A percentile compares a stretch with the other conserved stretches of the same genome.
Conservation (phyloP, 306 rosid species). For the Vicia sativa region DNA sequence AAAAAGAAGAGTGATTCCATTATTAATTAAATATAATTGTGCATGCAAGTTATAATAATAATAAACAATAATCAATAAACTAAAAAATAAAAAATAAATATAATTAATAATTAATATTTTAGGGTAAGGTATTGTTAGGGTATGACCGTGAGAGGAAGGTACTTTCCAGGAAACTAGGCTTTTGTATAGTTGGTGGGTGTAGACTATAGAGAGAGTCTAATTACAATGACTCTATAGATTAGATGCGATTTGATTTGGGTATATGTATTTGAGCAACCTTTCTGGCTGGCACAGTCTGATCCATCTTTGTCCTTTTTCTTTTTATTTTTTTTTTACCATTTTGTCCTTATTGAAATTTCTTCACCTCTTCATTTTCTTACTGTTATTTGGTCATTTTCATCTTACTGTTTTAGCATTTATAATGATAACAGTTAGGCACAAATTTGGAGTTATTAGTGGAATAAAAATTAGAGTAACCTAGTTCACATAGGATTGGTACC, state of each 20-base stretch:
- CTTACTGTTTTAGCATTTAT: slow-evolving; percentile 7
- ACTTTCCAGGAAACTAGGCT: slow-evolving; percentile 70
- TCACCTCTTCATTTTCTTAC: slow-evolving; percentile 6
- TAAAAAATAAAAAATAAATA: no score
- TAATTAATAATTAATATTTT: not conserved
- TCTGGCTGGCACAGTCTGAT: slow-evolving; percentile 35
- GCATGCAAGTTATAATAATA: slow-evolving; percentile 43
- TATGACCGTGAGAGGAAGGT: slow-evolving; percentile 4
- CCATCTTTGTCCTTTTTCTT: slow-evolving; percentile 39
- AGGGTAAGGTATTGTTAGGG: not conserved
- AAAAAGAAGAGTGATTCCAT: not conserved
- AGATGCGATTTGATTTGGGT: slow-evolving; percentile 35
- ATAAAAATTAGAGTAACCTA: slow-evolving; percentile 12
- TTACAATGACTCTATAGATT: slow-evolving; percentile 33
- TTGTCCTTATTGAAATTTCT: slow-evolving; percentile 42
- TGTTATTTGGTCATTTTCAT: slow-evolving; percentile 19
- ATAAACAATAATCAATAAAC: no score
- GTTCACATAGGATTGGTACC: slow-evolving; percentile 22
- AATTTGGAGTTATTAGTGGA: slow-evolving; percentile 12
- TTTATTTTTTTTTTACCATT: slow-evolving; percentile 42
- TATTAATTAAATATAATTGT: slow-evolving; percentile 12
- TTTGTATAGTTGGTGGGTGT: slow-evolving; percentile 50
- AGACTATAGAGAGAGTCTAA: slow-evolving; percentile 21
- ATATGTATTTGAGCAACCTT: slow-evolving; percentile 35
- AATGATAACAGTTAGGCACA: slow-evolving; percentile 12